Evolutionary conservation across 1,284 basidiomycete species (phyloP), one percentile per base, ranked within the genome.

Genomic region (Ustilago nuda): DNA sequence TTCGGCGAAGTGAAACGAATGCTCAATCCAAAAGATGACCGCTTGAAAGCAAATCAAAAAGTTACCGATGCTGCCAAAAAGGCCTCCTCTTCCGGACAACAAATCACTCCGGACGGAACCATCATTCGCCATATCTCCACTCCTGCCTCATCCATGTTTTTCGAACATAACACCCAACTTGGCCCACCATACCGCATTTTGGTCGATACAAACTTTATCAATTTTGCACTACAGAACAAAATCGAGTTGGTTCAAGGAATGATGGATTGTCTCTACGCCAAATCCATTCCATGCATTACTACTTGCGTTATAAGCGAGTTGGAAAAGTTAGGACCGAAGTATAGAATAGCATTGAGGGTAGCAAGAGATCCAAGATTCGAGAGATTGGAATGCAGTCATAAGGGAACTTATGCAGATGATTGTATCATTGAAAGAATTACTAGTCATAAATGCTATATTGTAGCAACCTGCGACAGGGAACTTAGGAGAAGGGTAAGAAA

Each of bases 201-300:
- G 50, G 94, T 99, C 66, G 97, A 99, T 87, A 99, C 97, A 84
- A 99, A 99, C 87, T 99, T 99, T 84, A 98, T 99, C 89, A 99
- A 99, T 86, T 96, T 99, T 86, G 94, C 92, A 77, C 89, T 99
- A 56, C 96, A 99, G 88, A 99, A 99, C 88, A 98, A 98, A 87
- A 89, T 99, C 79, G 97, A 99, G 87, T 90, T 99, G 53, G 90
- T 98, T 23, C 92, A 93, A 83, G 95, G 94, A 15, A 98, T 99
- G 97, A 98, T 99, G 95, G 97, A 99, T 86, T 98, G 95, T 82
- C 88, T 99, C 13, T 98, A 94, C 87, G 97, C 97, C n/a, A 98
- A 99, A 88, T 96, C 95, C 86, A 98, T 98, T 80, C 97, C 97
- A 0, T 98, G 95, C 81, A 94, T 99, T 33, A 98, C 97, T 19